Evolutionary conservation across 2,329 filamentous ascomycete genomes (phyloP), one percentile per base, ranked within the genome.

Genomic region (Colletotrichum camelliae): DNA sequence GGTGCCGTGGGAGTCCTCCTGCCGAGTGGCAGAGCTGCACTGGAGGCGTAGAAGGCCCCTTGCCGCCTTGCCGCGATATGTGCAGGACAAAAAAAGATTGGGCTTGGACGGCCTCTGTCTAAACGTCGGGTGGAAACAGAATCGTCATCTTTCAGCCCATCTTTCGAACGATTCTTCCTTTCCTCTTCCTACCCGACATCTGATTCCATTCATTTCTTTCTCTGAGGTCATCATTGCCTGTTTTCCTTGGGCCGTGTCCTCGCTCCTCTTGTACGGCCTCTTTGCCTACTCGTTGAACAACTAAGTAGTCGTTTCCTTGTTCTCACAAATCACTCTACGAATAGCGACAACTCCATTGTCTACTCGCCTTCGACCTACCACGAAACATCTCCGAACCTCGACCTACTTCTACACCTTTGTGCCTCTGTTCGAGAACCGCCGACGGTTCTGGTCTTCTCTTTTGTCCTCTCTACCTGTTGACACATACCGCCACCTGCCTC

Each of bases 61-160:
- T 76, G 74, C 74, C 74, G 64, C 74, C 69, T 67, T 74, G 37
- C 65, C 58, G 58, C 29, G 57, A 75, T 72, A 33, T 72, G 16
- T 66, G 21, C 27, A 16, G 37, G 31, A 57, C 33, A 16, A 48
- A 69, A 57, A 67, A 65, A 74, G 57, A 74, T 66, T 76, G 74
- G 74, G 64, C 65, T 68, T 61, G 64, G 70, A 7, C 24, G 65
- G 39, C 33, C 68, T 65, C n/a, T 35, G 33, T 69, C 43, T 65
- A 62, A 31, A 64, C 73, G 7, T 76, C 52, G 7, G 12, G 72
- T 72, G 60, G 75, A 74, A 72, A 77, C 76, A 60, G 69, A 76
- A 58, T 80, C 77, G 55, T 76, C 74, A 24, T 77, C 74, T 55
- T 74, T 67, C 37, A 70, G 72, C 29, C 70, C 74, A 71, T 61